phyloP scores from a whole-genome alignment of 371 early-diverging fungal species.

The Mortierella sp. region DNA sequence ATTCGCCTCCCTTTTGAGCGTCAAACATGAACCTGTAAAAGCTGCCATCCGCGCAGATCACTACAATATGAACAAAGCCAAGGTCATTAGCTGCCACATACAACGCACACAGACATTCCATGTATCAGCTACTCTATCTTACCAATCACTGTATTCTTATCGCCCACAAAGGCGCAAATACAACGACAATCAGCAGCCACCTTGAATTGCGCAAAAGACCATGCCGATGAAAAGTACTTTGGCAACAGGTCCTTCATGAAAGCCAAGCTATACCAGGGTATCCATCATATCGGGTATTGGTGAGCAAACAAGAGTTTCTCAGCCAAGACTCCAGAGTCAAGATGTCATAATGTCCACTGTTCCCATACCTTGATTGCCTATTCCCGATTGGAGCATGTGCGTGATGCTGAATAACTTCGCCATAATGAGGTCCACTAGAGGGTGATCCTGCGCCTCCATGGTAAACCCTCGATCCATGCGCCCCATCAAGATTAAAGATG shows the following conservation, averaged over 20 bases:
- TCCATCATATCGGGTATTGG: no score
- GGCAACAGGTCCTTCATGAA: constrained; percentile 93
- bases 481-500: constrained; percentile 85
- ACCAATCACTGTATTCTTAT: constrained; percentile 79
- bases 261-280: constrained; percentile 63
- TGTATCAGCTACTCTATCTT: constrained; percentile 18
- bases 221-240: constrained; percentile 93
- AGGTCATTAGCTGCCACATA: no score
- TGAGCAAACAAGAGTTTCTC: no score
- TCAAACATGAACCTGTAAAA: constrained; percentile 88
- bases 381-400: constrained; percentile 56
- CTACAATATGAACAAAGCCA: constrained; percentile 40
- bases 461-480: constrained; percentile 32
- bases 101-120: no score
- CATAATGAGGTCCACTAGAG: constrained; percentile 63
- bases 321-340: no score
- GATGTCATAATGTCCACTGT: neutral
- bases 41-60: constrained; percentile 88
- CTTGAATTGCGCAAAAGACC: constrained; percentile 92
- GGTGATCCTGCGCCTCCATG: constrained; percentile 35
- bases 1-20: constrained; percentile 83
- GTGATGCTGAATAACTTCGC: constrained; percentile 58
- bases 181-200: constrained; percentile 83
- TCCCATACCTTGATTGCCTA: constrained; percentile 68
- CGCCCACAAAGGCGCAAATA: constrained; percentile 82